Evolutionary conservation across 768 basidiomycete genomes (phyloP).

Genomic region (Cystofilobasidium macerans): DNA sequence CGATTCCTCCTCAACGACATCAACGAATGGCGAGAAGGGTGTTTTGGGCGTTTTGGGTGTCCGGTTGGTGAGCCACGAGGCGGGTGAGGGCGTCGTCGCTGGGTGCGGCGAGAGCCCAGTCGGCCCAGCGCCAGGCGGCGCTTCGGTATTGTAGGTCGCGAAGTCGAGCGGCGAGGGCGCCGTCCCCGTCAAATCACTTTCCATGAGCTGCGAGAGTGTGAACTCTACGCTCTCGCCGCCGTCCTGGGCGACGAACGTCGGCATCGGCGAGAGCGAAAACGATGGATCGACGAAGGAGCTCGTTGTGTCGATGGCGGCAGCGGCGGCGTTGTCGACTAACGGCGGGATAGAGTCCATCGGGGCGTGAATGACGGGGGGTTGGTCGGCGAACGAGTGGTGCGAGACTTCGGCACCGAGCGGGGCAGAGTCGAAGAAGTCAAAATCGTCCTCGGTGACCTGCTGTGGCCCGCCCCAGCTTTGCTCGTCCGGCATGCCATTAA

Average conservation of each 20-base stretch:
- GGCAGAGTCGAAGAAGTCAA: slow-evolving; percentile 63
- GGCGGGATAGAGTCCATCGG: not conserved
- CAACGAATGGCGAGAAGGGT: slow-evolving; percentile 21
- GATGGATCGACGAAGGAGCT: slow-evolving; percentile 7
- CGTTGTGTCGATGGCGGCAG: not conserved
- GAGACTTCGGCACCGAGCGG: not conserved
- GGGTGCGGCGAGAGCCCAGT: not conserved
- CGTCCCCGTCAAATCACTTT: slow-evolving; percentile 3
- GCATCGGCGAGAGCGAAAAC: slow-evolving; percentile 13
- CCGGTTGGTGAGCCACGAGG: not conserved
- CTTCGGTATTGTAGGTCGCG: not conserved
- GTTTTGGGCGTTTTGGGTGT: slow-evolving; percentile 18
- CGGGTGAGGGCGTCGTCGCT: slow-evolving; percentile 3
- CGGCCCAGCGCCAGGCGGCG: not conserved
- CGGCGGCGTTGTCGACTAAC: not conserved
- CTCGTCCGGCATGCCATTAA: slow-evolving; percentile 15
- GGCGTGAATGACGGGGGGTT: not conserved
- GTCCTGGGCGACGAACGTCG: slow-evolving; percentile 1
- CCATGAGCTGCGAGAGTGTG: not conserved
- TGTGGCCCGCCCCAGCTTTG: slow-evolving; percentile 33
- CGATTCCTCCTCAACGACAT: slow-evolving; percentile 21
- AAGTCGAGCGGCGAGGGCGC: slow-evolving; percentile 7
- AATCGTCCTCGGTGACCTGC: slow-evolving; percentile 72
- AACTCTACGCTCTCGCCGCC: not conserved
- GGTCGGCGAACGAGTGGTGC: not conserved